Base-by-base conservation (phyloP, 2,329 filamentous ascomycete species). In the Diaporthe sp. region DNA sequence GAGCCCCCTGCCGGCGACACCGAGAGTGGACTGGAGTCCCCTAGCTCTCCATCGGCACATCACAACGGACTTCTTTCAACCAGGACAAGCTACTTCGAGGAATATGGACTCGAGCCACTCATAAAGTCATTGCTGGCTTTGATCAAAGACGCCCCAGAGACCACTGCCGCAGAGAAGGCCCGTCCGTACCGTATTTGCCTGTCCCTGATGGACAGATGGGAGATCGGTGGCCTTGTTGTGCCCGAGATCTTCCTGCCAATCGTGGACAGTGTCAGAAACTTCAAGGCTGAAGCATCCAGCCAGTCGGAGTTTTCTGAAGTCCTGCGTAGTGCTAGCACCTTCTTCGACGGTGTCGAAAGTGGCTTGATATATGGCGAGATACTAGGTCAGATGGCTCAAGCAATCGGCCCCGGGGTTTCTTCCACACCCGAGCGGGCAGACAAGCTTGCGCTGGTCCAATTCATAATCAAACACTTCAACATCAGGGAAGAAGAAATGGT, bases 131-230 rank as follows among this genome's bases (percentile, higher is more conserved):
- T 98, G 15, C 85, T 97, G 22, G 89, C 90, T 61, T 94, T 76
- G 92, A 93, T 98, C 75, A 88, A 89, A 61, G 85, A 87, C 25
- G 84, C 87, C 55, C 85, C 86, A 9, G 81, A 83, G 56, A 81
- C 79, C 7, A 86, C 86, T 71, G 89, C 93, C 1, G 83, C 89
- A 0, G 94, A 97, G 79, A 89, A 92, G 81, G 94, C 95, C 27
- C 92, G 92, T 51, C 96, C 97, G 0, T 98, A 97, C 81, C 92
- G 96, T 73, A 94, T 98, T 76, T 97, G 95, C 79, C 88, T 98
- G 3, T 98, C 97, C 22, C 87, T 99, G 70, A 98, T 99, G 97
- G 97, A 99, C 83, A 92, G 96, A 74, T 98, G 95, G 96, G 97
- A 99, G 82, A 96, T 99, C 77, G 97, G 97, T 39, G 95, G 95